Evolutionary conservation across 1,139 yeast genomes (phyloP).

Genomic region (Yamadazyma pseudoaaseri): DNA sequence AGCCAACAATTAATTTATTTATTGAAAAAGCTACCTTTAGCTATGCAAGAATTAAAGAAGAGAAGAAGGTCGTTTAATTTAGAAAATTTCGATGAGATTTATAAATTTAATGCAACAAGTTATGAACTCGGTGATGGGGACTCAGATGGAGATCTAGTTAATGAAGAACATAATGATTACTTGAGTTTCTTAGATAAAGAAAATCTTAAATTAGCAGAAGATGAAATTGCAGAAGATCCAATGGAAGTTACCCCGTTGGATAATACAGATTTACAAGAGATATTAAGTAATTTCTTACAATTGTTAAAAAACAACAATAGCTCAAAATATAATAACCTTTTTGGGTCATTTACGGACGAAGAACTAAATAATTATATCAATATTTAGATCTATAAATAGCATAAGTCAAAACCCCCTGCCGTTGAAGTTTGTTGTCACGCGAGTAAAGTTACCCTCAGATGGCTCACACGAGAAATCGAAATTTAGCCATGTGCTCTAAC

Average conservation of each 20-base stretch:
- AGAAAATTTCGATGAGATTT: slow-evolving; percentile 14
- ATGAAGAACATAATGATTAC: slow-evolving; percentile 34
- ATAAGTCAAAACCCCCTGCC: too few relatives aligned
- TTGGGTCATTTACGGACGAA: slow-evolving; percentile 13
- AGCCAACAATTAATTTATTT: slow-evolving; percentile 13
- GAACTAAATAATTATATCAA: slow-evolving; percentile 6
- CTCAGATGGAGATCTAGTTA: slow-evolving; percentile 6
- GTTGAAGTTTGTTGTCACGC: too few relatives aligned
- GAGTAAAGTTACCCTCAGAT: too few relatives aligned
- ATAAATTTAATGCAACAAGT: slow-evolving; percentile 14
- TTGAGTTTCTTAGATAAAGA: slow-evolving; percentile 38
- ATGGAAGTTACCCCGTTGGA: slow-evolving; percentile 78
- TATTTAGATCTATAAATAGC: neutral
- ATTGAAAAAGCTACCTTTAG: slow-evolving; percentile 63
- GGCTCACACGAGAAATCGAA: too few relatives aligned
- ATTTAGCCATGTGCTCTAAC: too few relatives aligned
- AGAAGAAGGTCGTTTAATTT: slow-evolving; percentile 46
- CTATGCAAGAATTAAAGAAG: slow-evolving; percentile 64
- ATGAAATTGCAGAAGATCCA: slow-evolving; percentile 75
- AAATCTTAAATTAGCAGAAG: slow-evolving; percentile 47
- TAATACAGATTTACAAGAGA: slow-evolving; percentile 56
- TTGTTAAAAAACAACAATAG: slow-evolving; percentile 14
- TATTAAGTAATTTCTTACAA: slow-evolving; percentile 17
- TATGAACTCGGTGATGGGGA: slow-evolving; percentile 16
- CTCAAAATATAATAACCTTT: slow-evolving; percentile 14